Conservation (phyloP, 176 grass and related monocot genomes). For the Carex littledalei region DNA sequence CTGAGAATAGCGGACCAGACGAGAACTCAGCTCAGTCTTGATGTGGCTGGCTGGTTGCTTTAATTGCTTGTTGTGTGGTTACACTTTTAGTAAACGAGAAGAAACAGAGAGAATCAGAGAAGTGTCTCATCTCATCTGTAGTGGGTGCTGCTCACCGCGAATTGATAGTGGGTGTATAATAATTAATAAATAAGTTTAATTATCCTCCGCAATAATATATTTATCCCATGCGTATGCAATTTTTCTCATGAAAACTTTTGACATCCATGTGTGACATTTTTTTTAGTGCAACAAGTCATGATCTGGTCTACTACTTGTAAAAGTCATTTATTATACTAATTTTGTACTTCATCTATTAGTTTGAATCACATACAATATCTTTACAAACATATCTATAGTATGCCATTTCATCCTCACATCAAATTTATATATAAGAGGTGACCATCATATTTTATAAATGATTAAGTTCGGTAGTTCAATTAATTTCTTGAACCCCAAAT, state of each 20-base stretch:
- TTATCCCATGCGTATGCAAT: neutral
- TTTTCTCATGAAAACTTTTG: neutral
- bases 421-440: too few relatives aligned
- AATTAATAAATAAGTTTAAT: neutral
- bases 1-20: neutral
- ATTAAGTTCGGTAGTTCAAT: too few relatives aligned
- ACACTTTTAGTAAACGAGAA: neutral
- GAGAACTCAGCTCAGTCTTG: neutral
- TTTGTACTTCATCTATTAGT: too few relatives aligned
- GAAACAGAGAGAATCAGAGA: slow-evolving; percentile 1
- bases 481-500: too few relatives aligned
- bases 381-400: too few relatives aligned
- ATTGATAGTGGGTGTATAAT: neutral
- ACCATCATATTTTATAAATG: too few relatives aligned
- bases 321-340: too few relatives aligned
- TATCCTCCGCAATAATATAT: neutral
- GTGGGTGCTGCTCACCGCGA: neutral
- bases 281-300: neutral
- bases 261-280: neutral
- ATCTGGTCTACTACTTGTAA: too few relatives aligned
- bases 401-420: too few relatives aligned
- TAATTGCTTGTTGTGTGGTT: neutral
- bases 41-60: neutral
- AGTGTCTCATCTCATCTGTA: neutral
- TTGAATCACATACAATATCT: too few relatives aligned